phyloP scores from a whole-genome alignment of 108 stramenopile species.

The Pelagomonas calceolata region DNA sequence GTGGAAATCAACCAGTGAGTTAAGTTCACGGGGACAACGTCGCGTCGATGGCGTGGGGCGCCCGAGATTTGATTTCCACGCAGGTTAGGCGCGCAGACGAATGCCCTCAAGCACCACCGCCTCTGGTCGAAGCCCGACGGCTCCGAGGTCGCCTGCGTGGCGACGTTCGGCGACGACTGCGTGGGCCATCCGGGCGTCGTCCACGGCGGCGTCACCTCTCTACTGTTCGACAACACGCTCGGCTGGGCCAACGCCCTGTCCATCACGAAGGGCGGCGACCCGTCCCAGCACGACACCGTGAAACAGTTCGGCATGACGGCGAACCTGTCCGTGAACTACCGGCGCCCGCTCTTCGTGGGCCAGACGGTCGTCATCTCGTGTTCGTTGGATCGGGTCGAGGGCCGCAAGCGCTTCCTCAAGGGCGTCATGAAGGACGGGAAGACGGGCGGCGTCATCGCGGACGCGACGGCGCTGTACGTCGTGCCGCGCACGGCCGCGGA shows the following conservation, averaged over 20 bases:
- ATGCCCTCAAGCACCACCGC: background rate
- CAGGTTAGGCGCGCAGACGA: background rate
- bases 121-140: background rate
- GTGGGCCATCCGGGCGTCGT: constrained; percentile 11
- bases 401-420: background rate
- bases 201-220: constrained; percentile 12
- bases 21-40: no score
- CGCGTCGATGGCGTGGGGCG: no score
- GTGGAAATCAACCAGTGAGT: no score
- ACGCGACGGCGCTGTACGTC: background rate
- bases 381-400: background rate
- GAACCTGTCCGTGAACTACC: constrained; percentile 12
- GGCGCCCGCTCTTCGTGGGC: background rate
- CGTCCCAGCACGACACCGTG: background rate
- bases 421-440: background rate
- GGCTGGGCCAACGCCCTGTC: constrained; percentile 6
- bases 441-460: background rate
- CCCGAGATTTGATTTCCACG: no score
- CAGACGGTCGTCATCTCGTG: background rate
- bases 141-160: background rate
- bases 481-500: background rate
- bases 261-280: background rate
- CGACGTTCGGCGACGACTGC: background rate
- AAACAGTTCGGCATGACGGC: constrained; percentile 6
- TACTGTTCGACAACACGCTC: constrained; percentile 11